Evolutionary conservation across 768 basidiomycete genomes (phyloP), one percentile per base, ranked within the genome.

Genomic region (Trametes coccinea): DNA sequence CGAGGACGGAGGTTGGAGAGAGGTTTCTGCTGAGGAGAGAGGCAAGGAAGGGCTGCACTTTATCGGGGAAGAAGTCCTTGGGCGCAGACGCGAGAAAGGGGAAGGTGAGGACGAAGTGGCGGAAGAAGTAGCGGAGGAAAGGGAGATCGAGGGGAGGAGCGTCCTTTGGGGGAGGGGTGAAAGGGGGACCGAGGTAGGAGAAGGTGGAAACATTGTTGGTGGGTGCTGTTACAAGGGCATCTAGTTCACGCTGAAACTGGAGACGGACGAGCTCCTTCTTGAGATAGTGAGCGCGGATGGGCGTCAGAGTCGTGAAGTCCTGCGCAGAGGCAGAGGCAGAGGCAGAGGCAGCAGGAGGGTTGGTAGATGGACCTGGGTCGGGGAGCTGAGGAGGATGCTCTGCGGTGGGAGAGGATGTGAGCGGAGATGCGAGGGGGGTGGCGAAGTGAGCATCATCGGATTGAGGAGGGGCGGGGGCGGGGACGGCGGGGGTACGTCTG

Each of bases 231-330:
- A 85, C 83, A 65, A 94, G 80, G 22, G 78, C 77, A 61, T 85
- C 79, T 62, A 98, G 82, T 75, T 99, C 97, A n/a, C 76, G 77
- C 67, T 78, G 76, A 68, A 98, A 87, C 73, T 98, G 88, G 53
- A 98, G 87, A 66, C 90, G 85, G 46, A 98, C 82, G 58, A 99
- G 87, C 16, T 92, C 84, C 75, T 98, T 98, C 81, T 98, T 99
- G 73, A 99, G 91, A 75, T 99, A 99, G 72, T 99, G 97, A 4
- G 95, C 94, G 45, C 95, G 89, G 50, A 95, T 78, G 11, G 96
- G 92, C 1, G 93, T 92, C 51, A 98, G 84, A 53, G 77, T 63
- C 3, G 58, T 60, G 13, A 50, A 43, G 29, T 54, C 56, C 22
- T 46, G n/a, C 8, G 46, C 17, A 13, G 54, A 34, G 0, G 16